Conservation (phyloP, 495 filamentous ascomycete genomes). For the Neurospora sp. region DNA sequence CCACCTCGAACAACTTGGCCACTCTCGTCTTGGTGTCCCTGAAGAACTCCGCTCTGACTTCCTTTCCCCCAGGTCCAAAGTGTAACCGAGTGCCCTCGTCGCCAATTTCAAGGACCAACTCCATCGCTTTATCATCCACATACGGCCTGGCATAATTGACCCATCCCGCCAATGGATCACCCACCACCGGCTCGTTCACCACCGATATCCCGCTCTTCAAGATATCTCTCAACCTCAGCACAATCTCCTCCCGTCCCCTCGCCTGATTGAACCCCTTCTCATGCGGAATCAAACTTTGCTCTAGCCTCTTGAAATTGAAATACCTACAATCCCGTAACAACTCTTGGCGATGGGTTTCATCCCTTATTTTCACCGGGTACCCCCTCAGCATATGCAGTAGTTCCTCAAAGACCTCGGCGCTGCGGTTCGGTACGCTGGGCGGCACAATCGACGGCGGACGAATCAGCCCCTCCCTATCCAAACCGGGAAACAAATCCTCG, state of each 20-base stretch:
- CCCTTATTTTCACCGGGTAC: conserved; percentile 72
- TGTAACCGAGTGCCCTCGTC: conserved; percentile 58
- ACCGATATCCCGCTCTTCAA: conserved; percentile 74
- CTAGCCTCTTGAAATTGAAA: conserved; percentile 82
- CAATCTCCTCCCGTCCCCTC: conserved; percentile 60
- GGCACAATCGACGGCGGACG: conserved; percentile 81
- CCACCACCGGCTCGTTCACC: conserved; percentile 29
- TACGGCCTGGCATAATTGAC: conserved; percentile 77
- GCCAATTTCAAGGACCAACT: conserved; percentile 73
- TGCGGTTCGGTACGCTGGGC: conserved; percentile 69
- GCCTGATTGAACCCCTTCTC: conserved; percentile 65
- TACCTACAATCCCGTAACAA: conserved; percentile 84
- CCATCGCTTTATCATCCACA: conserved; percentile 59
- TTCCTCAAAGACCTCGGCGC: conserved; percentile 69
- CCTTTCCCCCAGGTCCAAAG: conserved; percentile 14
- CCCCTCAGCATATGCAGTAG: conserved; percentile 77
- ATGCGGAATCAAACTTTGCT: conserved; percentile 78
- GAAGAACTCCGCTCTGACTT: conserved; percentile 53
- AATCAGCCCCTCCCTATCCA: conserved; percentile 69
- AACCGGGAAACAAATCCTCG: conserved; percentile 74
- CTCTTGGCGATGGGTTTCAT: conserved; percentile 66
- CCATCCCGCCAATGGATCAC: conserved; percentile 41
- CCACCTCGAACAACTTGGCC: conserved; percentile 61
- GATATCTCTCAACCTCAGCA: conserved; percentile 74
- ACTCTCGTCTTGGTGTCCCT: conserved; percentile 58